Conservation (phyloP, 352 stramenopile species). For the Pythium monospermum region DNA sequence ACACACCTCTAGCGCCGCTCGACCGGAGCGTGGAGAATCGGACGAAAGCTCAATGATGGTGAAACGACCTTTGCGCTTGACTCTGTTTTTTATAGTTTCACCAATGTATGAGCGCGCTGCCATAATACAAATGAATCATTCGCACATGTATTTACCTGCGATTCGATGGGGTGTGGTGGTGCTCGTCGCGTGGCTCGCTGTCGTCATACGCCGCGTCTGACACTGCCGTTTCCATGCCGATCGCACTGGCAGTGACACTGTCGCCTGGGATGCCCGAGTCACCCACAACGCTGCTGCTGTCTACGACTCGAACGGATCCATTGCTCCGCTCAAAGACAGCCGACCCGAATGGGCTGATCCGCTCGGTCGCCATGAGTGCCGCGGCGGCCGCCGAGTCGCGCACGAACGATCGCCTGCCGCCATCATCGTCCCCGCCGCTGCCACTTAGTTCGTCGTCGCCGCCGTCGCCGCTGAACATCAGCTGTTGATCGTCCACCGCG, state of each 20-base stretch:
- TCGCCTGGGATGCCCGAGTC: slow-evolving; percentile 1
- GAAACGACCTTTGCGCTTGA: slow-evolving; percentile 79
- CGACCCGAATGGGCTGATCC: slow-evolving; percentile 22
- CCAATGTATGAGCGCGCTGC: too few species aligned
- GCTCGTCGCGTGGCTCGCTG: too few species aligned
- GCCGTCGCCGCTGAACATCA: slow-evolving; percentile 2
- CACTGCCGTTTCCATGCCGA: neutral
- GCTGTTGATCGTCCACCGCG: neutral
- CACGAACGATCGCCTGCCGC: neutral
- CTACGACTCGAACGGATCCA: neutral
- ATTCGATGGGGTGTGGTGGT: too few species aligned
- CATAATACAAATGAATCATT: too few species aligned
- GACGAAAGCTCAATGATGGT: slow-evolving; percentile 78
- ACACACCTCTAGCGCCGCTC: neutral
- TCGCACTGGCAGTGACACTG: neutral
- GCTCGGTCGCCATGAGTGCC: slow-evolving; percentile 12
- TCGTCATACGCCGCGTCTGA: neutral
- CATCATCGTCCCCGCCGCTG: neutral
- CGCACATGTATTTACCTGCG: too few species aligned
- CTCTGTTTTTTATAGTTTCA: too few species aligned
- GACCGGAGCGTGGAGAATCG: slow-evolving; percentile 33
- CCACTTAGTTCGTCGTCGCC: slow-evolving; percentile 4
- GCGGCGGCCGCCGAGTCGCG: neutral
- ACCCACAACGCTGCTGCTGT: neutral
- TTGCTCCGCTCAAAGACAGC: slow-evolving; percentile 20